Base-by-base conservation (phyloP, 345 rosid genomes). In the Xanthoceras sorbifolium region DNA sequence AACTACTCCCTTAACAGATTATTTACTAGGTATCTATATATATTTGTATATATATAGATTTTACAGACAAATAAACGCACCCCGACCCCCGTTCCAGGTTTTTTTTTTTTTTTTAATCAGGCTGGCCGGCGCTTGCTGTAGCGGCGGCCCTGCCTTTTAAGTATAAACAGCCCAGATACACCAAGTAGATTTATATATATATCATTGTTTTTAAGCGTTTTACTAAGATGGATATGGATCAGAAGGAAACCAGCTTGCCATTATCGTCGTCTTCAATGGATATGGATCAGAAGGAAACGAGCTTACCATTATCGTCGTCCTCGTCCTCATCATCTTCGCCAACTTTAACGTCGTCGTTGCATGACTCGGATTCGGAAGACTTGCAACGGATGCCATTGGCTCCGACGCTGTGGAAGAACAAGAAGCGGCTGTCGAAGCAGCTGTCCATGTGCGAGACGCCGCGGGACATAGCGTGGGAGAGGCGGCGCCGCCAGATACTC, bases 391-490 rank as follows among this genome's bases (percentile, higher is more conserved):
- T 88, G 84, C 89, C 89, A 0, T 63, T 82, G 75, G 81, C 74
- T 28, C 88, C 90, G 4, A 84, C 84, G 1, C 74, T 38, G 64
- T 73, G 72, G 77, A 87, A 82, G 73, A 89, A 73, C 78, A 81
- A 81, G 85, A 89, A 80, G 63, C 60, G 78, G 26, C 60, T 95
- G 75, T 86, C 91, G 5, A 93, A 90, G 81, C 99, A 96, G 77
- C 80, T 93, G 25, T 93, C 97, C 0, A 85, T 93, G 97, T 81
- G 91, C 18, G 97, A 92, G 89, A 90, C 97, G 0, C 85, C 89
- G 3, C 82, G 93, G 3, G 97, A 93, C 64, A 61, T 86, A 6
- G 94, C 93, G 4, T 95, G 99, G 99, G 97, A 95, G 87, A 92
- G 81, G 86, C 82, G 98, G 44, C 85, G 94, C 12, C 84, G 87